phyloP scores from a whole-genome alignment of 495 filamentous ascomycete species.

The Penicillium flavigenum region DNA sequence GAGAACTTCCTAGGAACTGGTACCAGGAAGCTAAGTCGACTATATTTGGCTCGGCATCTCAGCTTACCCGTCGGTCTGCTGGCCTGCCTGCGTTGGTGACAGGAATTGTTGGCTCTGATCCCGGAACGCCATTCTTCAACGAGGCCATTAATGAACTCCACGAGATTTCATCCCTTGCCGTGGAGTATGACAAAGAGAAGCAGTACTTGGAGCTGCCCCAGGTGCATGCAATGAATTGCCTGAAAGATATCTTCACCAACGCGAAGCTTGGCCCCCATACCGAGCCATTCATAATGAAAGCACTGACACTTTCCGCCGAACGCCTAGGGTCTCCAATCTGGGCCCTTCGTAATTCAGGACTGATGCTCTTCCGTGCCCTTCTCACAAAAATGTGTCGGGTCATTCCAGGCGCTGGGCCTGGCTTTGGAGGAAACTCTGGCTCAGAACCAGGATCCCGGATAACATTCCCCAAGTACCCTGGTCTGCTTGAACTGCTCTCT shows the following conservation, averaged over 20 bases:
- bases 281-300: constrained; percentile 67
- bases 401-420: constrained; percentile 31
- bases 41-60: constrained; percentile 68
- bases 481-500: constrained; percentile 65
- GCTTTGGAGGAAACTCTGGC: constrained; percentile 45
- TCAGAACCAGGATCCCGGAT: constrained; percentile 44
- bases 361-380: constrained; percentile 83
- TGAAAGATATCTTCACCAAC: constrained; percentile 84
- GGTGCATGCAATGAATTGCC: constrained; percentile 89
- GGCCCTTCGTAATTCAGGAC: constrained; percentile 89
- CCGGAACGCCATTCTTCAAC: constrained; percentile 46
- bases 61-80: constrained; percentile 85
- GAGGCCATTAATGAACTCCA: constrained; percentile 53
- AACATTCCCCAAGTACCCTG: constrained; percentile 64
- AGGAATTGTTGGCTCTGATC: constrained; percentile 59
- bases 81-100: constrained; percentile 84
- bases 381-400: constrained; percentile 63
- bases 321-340: constrained; percentile 70
- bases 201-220: constrained; percentile 70
- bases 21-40: constrained; percentile 66
- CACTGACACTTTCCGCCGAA: constrained; percentile 69
- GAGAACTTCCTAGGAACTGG: constrained; percentile 47
- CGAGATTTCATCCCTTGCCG: constrained; percentile 56
- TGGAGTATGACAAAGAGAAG: constrained; percentile 40
- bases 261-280: constrained; percentile 63